Evolutionary conservation across 148 eudicot genomes (phyloP).

Genomic region (Fagopyrum homotropicum): DNA sequence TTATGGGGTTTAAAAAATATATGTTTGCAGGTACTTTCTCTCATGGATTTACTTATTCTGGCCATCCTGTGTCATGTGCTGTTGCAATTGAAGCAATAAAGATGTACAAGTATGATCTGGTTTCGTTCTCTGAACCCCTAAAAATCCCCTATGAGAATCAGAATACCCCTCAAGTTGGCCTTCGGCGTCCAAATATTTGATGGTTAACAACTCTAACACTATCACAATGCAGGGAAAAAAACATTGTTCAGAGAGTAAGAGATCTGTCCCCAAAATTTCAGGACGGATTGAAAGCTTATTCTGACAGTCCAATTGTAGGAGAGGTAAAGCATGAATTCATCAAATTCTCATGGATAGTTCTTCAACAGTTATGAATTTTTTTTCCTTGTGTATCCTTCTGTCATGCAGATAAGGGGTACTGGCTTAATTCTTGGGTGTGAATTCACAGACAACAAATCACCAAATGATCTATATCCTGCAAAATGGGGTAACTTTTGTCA

Average conservation of each 20-base stretch:
- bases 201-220: not conserved
- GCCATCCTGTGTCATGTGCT: constrained; percentile 95
- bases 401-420: constrained; percentile 72
- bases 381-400: not conserved
- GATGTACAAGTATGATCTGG: constrained; percentile 74
- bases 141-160: not conserved
- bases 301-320: constrained; percentile 85
- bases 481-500: constrained; percentile 68
- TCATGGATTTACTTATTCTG: constrained; percentile 97
- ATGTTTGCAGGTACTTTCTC: constrained; percentile 53
- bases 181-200: not conserved
- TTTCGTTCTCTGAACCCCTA: not conserved
- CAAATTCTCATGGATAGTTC: not conserved
- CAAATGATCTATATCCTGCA: constrained; percentile 73
- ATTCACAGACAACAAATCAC: constrained; percentile 84
- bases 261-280: constrained; percentile 76
- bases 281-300: constrained; percentile 69
- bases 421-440: constrained; percentile 88
- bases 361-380: not conserved
- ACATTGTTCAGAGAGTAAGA: constrained; percentile 62
- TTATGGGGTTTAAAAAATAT: constrained; percentile 2
- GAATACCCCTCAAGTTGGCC: not conserved
- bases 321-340: constrained; percentile 47
- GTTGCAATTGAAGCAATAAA: constrained; percentile 87
- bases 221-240: constrained; percentile 61